Percentiles rank a stretch among this genome's conserved stretches.
These are phyloP conservation scores for Cynara cardunculus DNA, from an alignment of 129 eudicot species.

Conservation along the genomic window DNA sequence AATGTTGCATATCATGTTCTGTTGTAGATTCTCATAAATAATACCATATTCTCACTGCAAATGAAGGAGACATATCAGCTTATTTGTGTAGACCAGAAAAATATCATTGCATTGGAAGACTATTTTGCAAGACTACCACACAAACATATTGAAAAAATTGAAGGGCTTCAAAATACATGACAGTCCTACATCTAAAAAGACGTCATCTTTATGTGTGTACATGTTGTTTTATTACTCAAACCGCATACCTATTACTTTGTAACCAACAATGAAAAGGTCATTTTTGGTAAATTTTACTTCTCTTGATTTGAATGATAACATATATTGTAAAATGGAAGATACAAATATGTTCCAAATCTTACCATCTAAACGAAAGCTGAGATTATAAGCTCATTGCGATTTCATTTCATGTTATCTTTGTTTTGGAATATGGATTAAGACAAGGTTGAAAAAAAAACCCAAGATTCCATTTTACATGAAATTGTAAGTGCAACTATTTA, in stretches of 20 bases:
- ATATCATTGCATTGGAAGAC: slow-evolving; percentile 66
- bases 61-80: slow-evolving; percentile 79
- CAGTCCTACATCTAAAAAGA: no score
- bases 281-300: not conserved
- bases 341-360: no score
- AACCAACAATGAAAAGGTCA: slow-evolving; percentile 12
- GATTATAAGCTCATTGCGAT: no score
- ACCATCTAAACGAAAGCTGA: no score
- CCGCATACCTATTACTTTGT: slow-evolving; percentile 18
- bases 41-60: slow-evolving; percentile 75
- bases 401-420: no score
- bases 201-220: no score
- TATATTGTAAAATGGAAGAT: not conserved
- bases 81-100: slow-evolving; percentile 92
- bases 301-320: not conserved
- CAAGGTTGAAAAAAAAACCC: no score
- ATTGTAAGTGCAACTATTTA: no score
- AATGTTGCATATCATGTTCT: no score
- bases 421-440: no score
- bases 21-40: slow-evolving; percentile 72
- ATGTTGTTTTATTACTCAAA: slow-evolving; percentile 16
- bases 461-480: no score
- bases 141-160: slow-evolving; percentile 88
- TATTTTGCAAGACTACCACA: slow-evolving; percentile 95
- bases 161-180: slow-evolving; percentile 85